phyloP scores from a whole-genome alignment of 164 flowering plant species.

The Hamamelis virginiana region DNA sequence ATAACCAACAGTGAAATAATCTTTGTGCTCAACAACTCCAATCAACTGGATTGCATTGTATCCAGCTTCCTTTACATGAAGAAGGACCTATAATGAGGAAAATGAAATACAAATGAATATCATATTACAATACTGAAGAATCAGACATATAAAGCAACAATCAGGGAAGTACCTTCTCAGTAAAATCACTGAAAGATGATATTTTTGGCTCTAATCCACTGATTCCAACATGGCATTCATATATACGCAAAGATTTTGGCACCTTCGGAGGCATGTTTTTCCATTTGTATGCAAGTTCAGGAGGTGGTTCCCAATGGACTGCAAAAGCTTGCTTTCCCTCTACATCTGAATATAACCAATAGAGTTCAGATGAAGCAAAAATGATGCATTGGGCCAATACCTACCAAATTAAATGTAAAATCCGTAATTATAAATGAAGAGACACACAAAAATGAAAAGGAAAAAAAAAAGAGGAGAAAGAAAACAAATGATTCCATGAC shows the following conservation, averaged over 20 bases:
- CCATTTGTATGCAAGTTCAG: constrained; percentile 75
- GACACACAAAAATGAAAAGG: neutral
- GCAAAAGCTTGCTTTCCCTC: constrained; percentile 81
- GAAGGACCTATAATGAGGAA: constrained; percentile 62
- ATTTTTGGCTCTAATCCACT: constrained; percentile 79
- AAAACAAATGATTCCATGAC: neutral
- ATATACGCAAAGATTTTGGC: constrained; percentile 85
- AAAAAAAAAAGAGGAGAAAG: too few species aligned
- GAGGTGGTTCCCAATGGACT: constrained; percentile 92
- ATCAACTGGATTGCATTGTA: constrained; percentile 89
- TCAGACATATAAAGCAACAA: constrained; percentile 5
- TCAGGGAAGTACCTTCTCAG: constrained; percentile 45
- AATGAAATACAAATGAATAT: neutral
- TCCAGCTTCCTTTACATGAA: constrained; percentile 81
- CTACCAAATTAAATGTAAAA: neutral
- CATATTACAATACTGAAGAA: neutral
- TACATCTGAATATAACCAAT: constrained; percentile 40
- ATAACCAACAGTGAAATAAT: constrained; percentile 92
- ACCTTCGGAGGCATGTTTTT: constrained; percentile 53
- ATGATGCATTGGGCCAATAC: neutral
- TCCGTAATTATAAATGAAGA: neutral
- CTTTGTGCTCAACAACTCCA: constrained; percentile 92
- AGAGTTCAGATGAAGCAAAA: constrained; percentile 11
- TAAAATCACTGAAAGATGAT: constrained; percentile 77
- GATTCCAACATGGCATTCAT: constrained; percentile 96